phyloP scores from a whole-genome alignment of 768 basidiomycete genomes.

The button mushroom (Agaricus bisporus) region DNA sequence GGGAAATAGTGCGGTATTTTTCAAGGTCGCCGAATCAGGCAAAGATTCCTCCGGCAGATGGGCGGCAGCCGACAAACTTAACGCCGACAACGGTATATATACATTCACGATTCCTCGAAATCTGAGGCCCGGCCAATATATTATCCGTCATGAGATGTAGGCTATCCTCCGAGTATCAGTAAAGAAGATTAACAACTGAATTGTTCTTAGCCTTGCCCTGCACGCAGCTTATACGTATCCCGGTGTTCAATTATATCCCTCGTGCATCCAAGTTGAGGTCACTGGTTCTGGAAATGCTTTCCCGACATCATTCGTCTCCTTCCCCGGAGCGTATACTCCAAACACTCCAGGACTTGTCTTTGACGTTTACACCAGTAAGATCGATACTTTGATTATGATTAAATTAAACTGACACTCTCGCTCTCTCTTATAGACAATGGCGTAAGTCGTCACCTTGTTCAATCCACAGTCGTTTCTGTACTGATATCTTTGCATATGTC shows the following conservation, averaged over 20 bases:
- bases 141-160: conserved; percentile 41
- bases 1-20: conserved; percentile 35
- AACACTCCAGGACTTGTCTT: conserved; percentile 27
- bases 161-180: conserved; percentile 1
- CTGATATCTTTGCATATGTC: not conserved
- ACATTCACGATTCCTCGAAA: conserved; percentile 39
- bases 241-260: conserved; percentile 36
- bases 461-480: not conserved
- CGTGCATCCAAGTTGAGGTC: conserved; percentile 38
- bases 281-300: conserved; percentile 36
- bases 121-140: conserved; percentile 38
- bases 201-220: conserved; percentile 25
- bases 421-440: conserved; percentile 3
- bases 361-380: conserved; percentile 28
- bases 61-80: conserved; percentile 35
- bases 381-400: not conserved
- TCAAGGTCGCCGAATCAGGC: conserved; percentile 39
- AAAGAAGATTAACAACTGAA: not conserved
- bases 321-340: conserved; percentile 36
- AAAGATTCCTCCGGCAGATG: conserved; percentile 35
- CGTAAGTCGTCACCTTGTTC: conserved; percentile 1
- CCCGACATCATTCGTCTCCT: conserved; percentile 39
- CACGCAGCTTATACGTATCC: conserved; percentile 31
- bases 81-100: conserved; percentile 30
- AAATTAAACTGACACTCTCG: not conserved